These are phyloP conservation scores for Rhododendron griersonianum DNA, from an alignment of 148 eudicot genomes.

Conservation along the genomic window DNA sequence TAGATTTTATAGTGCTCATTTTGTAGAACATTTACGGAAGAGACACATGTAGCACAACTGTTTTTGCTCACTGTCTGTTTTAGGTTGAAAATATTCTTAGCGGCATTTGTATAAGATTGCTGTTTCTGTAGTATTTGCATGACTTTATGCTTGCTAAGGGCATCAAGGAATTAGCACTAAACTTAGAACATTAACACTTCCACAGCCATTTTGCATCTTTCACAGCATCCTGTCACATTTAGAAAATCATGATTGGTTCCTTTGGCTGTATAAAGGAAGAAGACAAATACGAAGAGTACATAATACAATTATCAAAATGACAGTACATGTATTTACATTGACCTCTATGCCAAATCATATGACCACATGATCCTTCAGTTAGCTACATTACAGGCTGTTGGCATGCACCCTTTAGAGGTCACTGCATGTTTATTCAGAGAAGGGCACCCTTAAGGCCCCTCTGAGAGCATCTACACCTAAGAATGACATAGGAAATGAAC, in stretches of 20 bases:
- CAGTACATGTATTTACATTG: neutral
- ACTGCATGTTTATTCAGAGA: conserved; percentile 29
- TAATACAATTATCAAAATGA: neutral
- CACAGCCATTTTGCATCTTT: neutral
- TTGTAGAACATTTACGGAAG: neutral
- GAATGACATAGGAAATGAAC: conserved; percentile 78
- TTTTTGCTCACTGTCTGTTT: neutral
- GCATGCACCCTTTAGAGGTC: neutral
- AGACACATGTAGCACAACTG: neutral
- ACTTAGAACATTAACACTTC: neutral
- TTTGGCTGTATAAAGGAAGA: neutral
- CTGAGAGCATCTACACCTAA: conserved; percentile 73
- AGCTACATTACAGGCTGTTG: neutral
- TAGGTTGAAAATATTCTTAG: neutral
- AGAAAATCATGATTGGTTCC: neutral
- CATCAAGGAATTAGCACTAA: neutral
- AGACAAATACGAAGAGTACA: neutral
- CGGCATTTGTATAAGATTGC: neutral
- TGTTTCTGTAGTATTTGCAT: neutral
- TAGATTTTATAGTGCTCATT: neutral
- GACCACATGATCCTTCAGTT: neutral
- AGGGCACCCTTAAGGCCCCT: conserved; percentile 42
- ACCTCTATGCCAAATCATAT: neutral
- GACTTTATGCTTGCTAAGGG: neutral
- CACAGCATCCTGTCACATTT: neutral